Evolutionary conservation across 345 rosid genomes (phyloP).

Genomic region (Balakata baccata): DNA sequence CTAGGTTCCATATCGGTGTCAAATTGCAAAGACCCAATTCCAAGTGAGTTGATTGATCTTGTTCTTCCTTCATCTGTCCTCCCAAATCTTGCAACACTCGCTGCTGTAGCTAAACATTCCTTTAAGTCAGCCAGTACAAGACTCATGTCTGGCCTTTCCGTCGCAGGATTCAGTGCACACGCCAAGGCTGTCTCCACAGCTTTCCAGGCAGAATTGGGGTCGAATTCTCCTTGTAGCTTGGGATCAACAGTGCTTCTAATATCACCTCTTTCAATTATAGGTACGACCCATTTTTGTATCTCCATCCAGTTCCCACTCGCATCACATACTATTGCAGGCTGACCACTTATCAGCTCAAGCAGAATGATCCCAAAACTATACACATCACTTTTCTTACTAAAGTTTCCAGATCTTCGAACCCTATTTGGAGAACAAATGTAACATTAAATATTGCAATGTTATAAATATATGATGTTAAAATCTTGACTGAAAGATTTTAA

Average conservation of each 20-base stretch:
- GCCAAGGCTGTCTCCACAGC: neutral
- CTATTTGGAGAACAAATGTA: neutral
- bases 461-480: too few species aligned
- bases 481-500: neutral
- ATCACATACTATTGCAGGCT: too few species aligned
- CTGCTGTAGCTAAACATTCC: neutral
- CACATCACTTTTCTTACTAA: constrained; percentile 2
- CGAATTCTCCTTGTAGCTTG: neutral
- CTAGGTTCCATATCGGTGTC: too few species aligned
- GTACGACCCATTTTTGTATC: too few species aligned
- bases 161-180: neutral
- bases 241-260: neutral
- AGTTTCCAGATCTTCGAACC: too few species aligned
- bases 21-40: too few species aligned
- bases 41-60: too few species aligned
- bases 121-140: neutral
- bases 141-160: neutral
- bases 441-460: too few species aligned
- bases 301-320: too few species aligned
- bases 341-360: too few species aligned
- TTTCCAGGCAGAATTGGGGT: neutral
- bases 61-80: too few species aligned
- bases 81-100: too few species aligned
- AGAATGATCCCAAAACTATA: neutral
- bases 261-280: neutral